Evolutionary conservation across 306 rosid genomes (phyloP), one percentile per base, ranked within the genome.

Genomic region (Carpinus viminea): DNA sequence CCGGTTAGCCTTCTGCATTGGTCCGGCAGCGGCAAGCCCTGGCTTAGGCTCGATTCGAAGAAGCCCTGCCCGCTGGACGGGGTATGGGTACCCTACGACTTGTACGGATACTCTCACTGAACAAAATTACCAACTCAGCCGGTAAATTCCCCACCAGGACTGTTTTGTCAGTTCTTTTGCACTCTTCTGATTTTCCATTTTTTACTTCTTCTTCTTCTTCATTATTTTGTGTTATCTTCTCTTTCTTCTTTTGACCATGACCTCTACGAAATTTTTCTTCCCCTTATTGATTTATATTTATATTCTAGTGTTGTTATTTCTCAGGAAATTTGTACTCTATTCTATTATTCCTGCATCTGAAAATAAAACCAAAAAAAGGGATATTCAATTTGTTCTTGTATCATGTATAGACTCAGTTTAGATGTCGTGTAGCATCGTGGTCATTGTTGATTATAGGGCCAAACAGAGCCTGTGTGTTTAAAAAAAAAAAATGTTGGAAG

Each of bases 21-120:
- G 97, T 91, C 97, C 31, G 94, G 94, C 3, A 88, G 92, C 61
- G 97, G 97, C 8, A 91, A 91, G 81, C 97, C 94, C 0, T 91
- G 97, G 97, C 64, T 79, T 2, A 76, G 97, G 45, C 71, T 91
- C 3, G 94, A 91, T 56, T 86, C 97, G 0, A 85, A 84, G 66
- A 73, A 72, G 48, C 91, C 92, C 1, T 91, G 97, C 77, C 92
- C 93, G 0, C 92, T 91, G 3, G 97, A 89, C 59, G 71, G 83
- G 0, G 85, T 84, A 0, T 91, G 97, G 97, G 83, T 90, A 18
- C 92, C 90, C 0, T 91, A 82, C 52, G 97, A 91, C n/a, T 81
- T 91, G 92, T 90, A 85, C 81, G 89, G 90, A 47, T 79, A 78
- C 56, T 47, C 85, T 5, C 83, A 78, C 18, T 85, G 91, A 90